Conservation (phyloP, 352 stramenopile genomes). For the Pilasporangium apinafurcum region DNA sequence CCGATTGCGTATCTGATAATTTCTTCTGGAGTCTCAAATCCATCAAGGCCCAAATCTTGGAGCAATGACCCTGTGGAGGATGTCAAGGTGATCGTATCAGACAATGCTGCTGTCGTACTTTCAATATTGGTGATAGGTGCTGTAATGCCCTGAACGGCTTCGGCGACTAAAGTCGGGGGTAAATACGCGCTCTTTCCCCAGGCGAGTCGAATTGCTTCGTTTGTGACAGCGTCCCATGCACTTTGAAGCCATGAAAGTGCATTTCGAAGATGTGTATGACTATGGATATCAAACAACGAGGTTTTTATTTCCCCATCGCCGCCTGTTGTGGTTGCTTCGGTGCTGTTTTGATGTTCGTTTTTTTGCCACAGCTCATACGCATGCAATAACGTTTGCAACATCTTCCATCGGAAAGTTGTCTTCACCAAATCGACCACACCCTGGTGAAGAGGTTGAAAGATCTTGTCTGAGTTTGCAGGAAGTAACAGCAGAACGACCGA, state of each 20-base stretch:
- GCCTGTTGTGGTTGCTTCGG: slow-evolving; percentile 2
- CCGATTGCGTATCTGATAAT: slow-evolving; percentile 30
- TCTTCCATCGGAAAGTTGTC: slow-evolving; percentile 45
- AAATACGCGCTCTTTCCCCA: slow-evolving; percentile 33
- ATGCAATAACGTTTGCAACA: slow-evolving; percentile 40
- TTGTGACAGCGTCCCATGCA: slow-evolving; percentile 27
- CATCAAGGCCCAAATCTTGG: slow-evolving; percentile 15
- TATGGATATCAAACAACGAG: slow-evolving; percentile 31
- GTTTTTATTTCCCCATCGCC: not conserved
- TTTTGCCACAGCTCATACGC: slow-evolving; percentile 14
- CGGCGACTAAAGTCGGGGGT: slow-evolving; percentile 16
- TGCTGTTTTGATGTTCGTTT: slow-evolving; percentile 1
- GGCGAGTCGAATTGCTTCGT: slow-evolving; percentile 26
- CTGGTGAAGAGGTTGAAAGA: slow-evolving; percentile 53
- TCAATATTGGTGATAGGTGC: not conserved
- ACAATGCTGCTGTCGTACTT: no score
- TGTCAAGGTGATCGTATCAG: not conserved
- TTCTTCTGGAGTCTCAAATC: slow-evolving; percentile 9
- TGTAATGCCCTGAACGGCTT: not conserved
- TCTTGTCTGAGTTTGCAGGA: slow-evolving; percentile 25
- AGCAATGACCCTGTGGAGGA: not conserved
- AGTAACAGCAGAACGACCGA: slow-evolving; percentile 60
- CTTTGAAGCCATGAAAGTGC: slow-evolving; percentile 35
- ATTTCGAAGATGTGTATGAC: slow-evolving; percentile 34
- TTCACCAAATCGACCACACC: slow-evolving; percentile 55